Conservation (phyloP, 2,329 filamentous ascomycete species). For the Claviceps cyperi region DNA sequence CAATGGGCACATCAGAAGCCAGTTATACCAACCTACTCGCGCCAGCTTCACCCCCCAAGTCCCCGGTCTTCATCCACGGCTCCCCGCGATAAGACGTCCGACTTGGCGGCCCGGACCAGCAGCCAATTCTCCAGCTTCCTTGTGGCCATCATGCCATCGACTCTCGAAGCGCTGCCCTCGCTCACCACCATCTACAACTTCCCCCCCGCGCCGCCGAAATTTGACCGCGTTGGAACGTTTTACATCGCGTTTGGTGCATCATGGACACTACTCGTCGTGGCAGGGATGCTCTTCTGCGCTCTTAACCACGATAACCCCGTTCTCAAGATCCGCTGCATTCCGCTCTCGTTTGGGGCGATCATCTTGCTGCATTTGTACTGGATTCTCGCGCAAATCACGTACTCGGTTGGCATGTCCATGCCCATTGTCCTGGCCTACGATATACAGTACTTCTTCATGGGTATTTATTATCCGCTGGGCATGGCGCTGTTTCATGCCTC, state of each 20-base stretch:
- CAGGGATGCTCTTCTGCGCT: conserved; percentile 21
- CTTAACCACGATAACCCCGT: conserved; percentile 19
- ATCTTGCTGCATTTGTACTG: conserved; percentile 24
- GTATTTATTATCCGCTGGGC: conserved; percentile 45
- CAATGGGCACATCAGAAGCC: no score
- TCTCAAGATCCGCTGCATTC: conserved; percentile 25
- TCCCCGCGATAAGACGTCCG: background rate
- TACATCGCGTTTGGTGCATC: conserved; percentile 14
- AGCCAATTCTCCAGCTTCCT: background rate
- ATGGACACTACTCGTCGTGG: conserved; percentile 17
- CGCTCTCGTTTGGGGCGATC: conserved; percentile 22
- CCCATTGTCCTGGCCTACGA: conserved; percentile 28
- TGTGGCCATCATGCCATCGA: background rate
- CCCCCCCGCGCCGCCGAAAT: conserved; percentile 12
- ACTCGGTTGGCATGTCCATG: conserved; percentile 26
- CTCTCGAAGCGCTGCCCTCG: background rate
- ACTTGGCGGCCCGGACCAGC: background rate
- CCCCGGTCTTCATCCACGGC: no score
- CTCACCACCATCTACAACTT: conserved; percentile 4
- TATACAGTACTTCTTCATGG: conserved; percentile 50
- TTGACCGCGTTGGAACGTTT: conserved; percentile 17
- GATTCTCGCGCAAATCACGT: conserved; percentile 26
- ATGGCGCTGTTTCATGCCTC: conserved; percentile 53
- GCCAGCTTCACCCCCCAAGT: no score
- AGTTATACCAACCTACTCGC: no score